A percentile compares a stretch with the other conserved stretches of the same genome.
These are phyloP conservation scores for Mortierella antarctica DNA, from an alignment of 192 early-diverging fungal genomes.

Conservation along the genomic window DNA sequence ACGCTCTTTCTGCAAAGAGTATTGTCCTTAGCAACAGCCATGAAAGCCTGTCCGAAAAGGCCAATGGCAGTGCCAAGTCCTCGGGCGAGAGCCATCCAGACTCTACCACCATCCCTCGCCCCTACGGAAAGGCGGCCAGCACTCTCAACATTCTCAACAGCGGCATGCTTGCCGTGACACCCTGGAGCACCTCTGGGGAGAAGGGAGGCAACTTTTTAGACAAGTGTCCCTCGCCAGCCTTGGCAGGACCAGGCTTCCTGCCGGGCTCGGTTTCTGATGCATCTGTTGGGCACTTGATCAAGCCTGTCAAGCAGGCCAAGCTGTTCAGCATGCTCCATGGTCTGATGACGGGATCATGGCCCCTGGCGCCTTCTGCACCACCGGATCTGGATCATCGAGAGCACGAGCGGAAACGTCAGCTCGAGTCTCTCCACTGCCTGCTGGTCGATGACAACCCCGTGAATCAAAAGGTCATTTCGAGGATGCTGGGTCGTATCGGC, in stretches of 20 bases:
- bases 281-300: constrained; percentile 30
- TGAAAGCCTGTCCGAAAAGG: constrained; percentile 19
- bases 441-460: constrained; percentile 61
- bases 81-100: background rate
- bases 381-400: constrained; percentile 21
- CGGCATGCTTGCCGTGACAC: constrained; percentile 30
- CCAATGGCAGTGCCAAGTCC: background rate
- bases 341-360: constrained; percentile 49
- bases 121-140: background rate
- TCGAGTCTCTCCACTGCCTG: constrained; percentile 38
- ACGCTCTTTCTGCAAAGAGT: background rate
- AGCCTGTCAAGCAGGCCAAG: constrained; percentile 49
- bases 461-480: constrained; percentile 53
- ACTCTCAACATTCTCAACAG: constrained; percentile 50
- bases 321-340: constrained; percentile 51
- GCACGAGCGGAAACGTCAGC: constrained; percentile 29
- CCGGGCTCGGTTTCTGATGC: constrained; percentile 9
- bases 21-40: constrained; percentile 9
- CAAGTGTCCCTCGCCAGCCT: background rate
- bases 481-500: constrained; percentile 48
- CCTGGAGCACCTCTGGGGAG: constrained; percentile 6
- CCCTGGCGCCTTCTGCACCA: constrained; percentile 13
- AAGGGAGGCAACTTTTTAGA: constrained; percentile 8
- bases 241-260: background rate
- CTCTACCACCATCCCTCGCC: background rate